Evolutionary conservation across 2,329 filamentous ascomycete genomes (phyloP).

Genomic region (Zymoseptoria passerinii): DNA sequence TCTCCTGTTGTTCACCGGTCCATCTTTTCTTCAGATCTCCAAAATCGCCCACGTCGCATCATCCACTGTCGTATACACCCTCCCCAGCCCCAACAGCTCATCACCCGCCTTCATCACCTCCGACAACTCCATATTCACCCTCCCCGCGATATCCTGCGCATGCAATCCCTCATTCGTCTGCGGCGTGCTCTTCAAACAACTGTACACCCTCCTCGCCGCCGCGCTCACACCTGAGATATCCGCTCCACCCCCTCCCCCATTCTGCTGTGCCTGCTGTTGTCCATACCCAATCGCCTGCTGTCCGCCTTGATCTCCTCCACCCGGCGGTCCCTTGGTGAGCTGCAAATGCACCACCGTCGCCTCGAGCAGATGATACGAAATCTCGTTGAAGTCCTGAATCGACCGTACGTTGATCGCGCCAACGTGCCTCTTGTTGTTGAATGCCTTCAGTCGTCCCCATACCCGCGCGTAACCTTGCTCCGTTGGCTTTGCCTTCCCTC

Average conservation of each 20-base stretch:
- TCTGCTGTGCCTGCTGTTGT: constrained; percentile 25
- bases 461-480: constrained; percentile 76
- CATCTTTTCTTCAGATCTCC: constrained; percentile 45
- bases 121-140: constrained; percentile 54
- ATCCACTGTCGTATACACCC: constrained; percentile 86
- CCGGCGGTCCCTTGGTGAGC: constrained; percentile 59
- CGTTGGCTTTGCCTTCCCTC: constrained; percentile 49
- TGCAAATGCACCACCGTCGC: constrained; percentile 80
- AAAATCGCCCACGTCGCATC: constrained; percentile 86
- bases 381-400: constrained; percentile 79
- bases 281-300: constrained; percentile 17
- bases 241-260: constrained; percentile 27
- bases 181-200: constrained; percentile 56
- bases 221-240: constrained; percentile 33
- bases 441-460: constrained; percentile 74
- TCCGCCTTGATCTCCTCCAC: constrained; percentile 28
- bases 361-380: constrained; percentile 87
- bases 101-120: constrained; percentile 73
- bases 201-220: constrained; percentile 60
- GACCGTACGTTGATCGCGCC: constrained; percentile 72
- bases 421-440: constrained; percentile 75
- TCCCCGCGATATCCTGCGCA: constrained; percentile 63
- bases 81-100: constrained; percentile 63
- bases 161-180: constrained; percentile 79
- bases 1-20: neutral